Evolutionary conservation across 305 asterid species (phyloP), one percentile per base, ranked within the genome.

Genomic region (Fraxinus ornus): DNA sequence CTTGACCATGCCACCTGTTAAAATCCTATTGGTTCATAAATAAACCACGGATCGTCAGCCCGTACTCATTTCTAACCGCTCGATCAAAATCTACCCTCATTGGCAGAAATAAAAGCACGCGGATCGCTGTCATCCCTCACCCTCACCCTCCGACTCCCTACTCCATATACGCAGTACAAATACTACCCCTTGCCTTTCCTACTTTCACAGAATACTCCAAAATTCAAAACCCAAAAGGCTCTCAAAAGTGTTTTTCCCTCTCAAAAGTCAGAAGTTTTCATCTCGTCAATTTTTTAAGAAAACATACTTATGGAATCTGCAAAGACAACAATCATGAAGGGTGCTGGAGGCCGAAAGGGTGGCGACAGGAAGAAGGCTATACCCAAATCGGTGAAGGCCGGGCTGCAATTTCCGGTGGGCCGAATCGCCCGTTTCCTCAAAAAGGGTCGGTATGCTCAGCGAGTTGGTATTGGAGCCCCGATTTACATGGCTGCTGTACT

Each of bases 401-500:
- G 86, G 0, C 86, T 83, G 33, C 86, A 83, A 75, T 83, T 83
- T 0, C 86, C 86, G 0, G 86, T 83, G 7, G 86, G 86, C 13
- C 83, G 86, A 33, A 83, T 83, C 15, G 86, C 83, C n/a, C 83
- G 86, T 0, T 83, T 72, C 28, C 62, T 83, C 32, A 83, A 83
- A 47, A 79, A 79, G 21, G 86, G 86, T 22, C 83, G 86, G 4
- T 83, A 83, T 66, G 86, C 86, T 19, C 86, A 83, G 71, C 86
- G 86, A 7, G 62, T 66, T 0, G 86, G 86, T 5, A 28, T 78
- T 32, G 86, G 86, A 26, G 86, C 86, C 76, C 86, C 86, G 1
- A 76, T 83, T 17, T 83, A 83, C 36, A 79, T 83, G 33, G 86
- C 86, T 55, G 86, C 86, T 17, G 86, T 83, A 7, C 86, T 83